These are phyloP conservation scores for Aphanomyces stellatus DNA, from an alignment of 352 stramenopile genomes.

Conservation along the genomic window DNA sequence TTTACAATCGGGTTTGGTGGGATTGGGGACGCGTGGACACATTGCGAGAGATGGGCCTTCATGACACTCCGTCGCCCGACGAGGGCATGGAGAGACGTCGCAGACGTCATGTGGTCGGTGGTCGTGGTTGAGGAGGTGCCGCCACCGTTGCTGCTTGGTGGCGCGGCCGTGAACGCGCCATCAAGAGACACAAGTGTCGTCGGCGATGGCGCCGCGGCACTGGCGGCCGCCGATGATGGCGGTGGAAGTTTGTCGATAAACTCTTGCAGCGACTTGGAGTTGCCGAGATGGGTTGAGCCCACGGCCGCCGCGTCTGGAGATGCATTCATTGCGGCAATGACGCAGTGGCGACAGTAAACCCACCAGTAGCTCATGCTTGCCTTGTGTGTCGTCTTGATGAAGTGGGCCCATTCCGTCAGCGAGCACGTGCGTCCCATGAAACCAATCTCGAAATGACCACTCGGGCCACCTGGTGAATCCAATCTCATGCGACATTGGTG, in stretches of 20 bases:
- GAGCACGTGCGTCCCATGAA: constrained; percentile 59
- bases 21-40: constrained; percentile 1
- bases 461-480: not conserved
- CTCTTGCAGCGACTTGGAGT: constrained; percentile 7
- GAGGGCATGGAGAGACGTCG: constrained; percentile 32
- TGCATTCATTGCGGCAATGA: constrained; percentile 7
- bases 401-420: constrained; percentile 79
- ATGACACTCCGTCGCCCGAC: constrained; percentile 68
- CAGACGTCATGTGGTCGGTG: no score
- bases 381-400: constrained; percentile 54
- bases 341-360: constrained; percentile 67
- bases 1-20: constrained; percentile 11
- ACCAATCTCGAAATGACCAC: not conserved
- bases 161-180: no score
- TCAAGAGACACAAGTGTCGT: no score
- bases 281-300: not conserved
- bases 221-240: constrained; percentile 31
- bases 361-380: constrained; percentile 79
- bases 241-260: constrained; percentile 62
- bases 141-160: no score
- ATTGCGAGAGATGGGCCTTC: constrained; percentile 34
- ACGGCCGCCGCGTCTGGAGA: not conserved
- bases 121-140: no score
- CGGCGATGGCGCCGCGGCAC: no score
- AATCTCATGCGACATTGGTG: not conserved